Evolutionary conservation across 202 grass and related monocot species (phyloP), one percentile per base, ranked within the genome.

Genomic region (Miscanthus sacchariflorus): DNA sequence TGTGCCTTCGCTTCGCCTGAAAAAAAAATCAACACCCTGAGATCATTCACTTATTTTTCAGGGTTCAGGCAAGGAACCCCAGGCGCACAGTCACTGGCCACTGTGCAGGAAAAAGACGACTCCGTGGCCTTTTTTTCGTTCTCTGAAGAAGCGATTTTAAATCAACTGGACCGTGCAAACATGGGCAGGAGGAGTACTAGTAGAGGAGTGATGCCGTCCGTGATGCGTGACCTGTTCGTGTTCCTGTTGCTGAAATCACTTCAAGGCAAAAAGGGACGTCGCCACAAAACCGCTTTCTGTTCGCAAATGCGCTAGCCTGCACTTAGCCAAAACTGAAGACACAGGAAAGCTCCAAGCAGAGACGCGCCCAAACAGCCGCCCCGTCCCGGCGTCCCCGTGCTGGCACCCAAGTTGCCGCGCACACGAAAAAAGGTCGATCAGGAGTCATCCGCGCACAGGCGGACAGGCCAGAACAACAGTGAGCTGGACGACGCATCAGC

Each of bases 361-460:
- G 58, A 12, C n/a, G n/a, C 33, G 35, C 67, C 6, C 28, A 54
- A 19, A 54, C 28, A 17, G 19, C 12, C 28, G 13, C 15, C 15
- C 52, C 49, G 48, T 15, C 4, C 48, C 48, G 3, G 50, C 18
- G 6, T 58, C 6, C 52, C 17, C 52, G 54, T 52, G 59, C 9
- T 54, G 76, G 46, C 64, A 13, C 30, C 66, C 74, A 72, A 79
- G 35, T 9, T 83, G 68, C 80, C 27, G 24, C 46, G 11, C 66
- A 30, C 44, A 15, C n/a, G 18, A 33, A 69, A 72, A 67, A 24
- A 19, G 2, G 52, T 54, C 15, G 15, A 52, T 59, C 24, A 78
- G 27, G 21, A 24, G 7, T 18, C 83, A 66, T 50, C 44, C 21
- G 25, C 21, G 1, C 10, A 65, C 50, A 18, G 50, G 50, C 50